These are phyloP conservation scores for Crucibulum laeve DNA, from an alignment of 768 basidiomycete genomes.

Conservation along the genomic window DNA sequence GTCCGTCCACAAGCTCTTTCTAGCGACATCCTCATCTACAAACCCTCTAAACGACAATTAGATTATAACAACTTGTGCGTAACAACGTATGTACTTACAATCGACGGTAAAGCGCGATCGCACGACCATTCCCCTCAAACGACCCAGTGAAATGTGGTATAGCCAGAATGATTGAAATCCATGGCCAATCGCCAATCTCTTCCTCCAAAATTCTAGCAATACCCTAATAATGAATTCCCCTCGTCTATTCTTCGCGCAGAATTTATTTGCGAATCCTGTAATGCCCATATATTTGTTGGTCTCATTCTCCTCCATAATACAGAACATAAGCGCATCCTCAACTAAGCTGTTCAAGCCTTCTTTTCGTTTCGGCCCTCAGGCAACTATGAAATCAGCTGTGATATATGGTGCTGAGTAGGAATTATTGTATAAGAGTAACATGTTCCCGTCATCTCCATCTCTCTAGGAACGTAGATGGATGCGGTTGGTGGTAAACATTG, in stretches of 20 bases:
- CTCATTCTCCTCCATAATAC: constrained; percentile 10
- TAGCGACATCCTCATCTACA: constrained; percentile 14
- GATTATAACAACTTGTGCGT: background rate
- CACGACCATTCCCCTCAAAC: constrained; percentile 31
- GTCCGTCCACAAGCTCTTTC: constrained; percentile 14
- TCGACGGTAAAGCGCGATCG: constrained; percentile 34
- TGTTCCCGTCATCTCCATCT: constrained; percentile 7
- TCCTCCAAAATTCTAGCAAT: constrained; percentile 25
- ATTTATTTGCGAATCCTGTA: constrained; percentile 5
- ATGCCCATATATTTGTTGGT: constrained; percentile 9
- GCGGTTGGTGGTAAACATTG: constrained; percentile 14
- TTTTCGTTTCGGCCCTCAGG: constrained; percentile 8
- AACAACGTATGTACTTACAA: constrained; percentile 28
- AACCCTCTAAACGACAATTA: constrained; percentile 12
- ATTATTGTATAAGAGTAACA: constrained; percentile 12
- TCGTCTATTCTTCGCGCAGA: constrained; percentile 11
- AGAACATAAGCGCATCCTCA: constrained; percentile 9
- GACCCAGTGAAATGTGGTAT: constrained; percentile 35
- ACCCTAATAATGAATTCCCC: constrained; percentile 12
- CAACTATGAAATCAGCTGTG: constrained; percentile 11
- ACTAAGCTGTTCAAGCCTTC: constrained; percentile 9
- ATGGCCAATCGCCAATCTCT: constrained; percentile 33
- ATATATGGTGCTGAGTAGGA: constrained; percentile 10
- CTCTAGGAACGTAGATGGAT: constrained; percentile 12
- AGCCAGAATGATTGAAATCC: constrained; percentile 33